Evolutionary conservation across 805 yeast species (phyloP), one percentile per base, ranked within the genome.

Genomic region (Sugiyamaella chiloensis): DNA sequence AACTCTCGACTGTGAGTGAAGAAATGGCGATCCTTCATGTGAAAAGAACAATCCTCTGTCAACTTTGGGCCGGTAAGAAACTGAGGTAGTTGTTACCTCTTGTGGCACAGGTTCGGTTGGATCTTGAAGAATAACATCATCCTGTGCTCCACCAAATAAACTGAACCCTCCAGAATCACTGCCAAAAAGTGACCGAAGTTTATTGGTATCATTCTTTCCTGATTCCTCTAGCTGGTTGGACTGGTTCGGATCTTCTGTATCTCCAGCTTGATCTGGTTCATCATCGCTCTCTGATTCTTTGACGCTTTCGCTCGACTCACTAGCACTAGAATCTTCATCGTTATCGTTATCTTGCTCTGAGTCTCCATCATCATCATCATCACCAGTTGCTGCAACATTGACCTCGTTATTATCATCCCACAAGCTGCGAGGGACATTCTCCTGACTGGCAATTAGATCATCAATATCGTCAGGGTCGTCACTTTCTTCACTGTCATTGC

Each of bases 11-110:
- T 90, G 98, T 0, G 96, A 83, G 43, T 78, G 79, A 53, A 91
- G 70, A 67, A 87, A 91, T 0, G 96, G 96, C 0, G 97, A 90
- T 16, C 85, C 85, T 9, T 73, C 69, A 62, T 91, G 97, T 1
- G 83, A 69, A 75, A 95, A 91, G 64, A 91, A 90, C 29, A 89
- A 69, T 1, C 60, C 61, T n/a, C 47, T n/a, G 16, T 42, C 37
- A 5, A 9, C 5, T 21, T 37, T 24, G 5, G 20, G 19, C 37
- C 19, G 16, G 21, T 40, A 12, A 27, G 21, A 12, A 2, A 40
- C 32, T 4, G 23, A 14, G n/a, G 24, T 27, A n/a, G n/a, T 32
- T 3, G 42, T 14, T 17, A 26, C 3, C 7, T 20, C 21, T 26
- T 24, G 31, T 9, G 14, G 14, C 24, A 24, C 20, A 16, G 42